Evolutionary conservation across 768 basidiomycete species (phyloP), one percentile per base, ranked within the genome.

Genomic region (Mycena floridula): DNA sequence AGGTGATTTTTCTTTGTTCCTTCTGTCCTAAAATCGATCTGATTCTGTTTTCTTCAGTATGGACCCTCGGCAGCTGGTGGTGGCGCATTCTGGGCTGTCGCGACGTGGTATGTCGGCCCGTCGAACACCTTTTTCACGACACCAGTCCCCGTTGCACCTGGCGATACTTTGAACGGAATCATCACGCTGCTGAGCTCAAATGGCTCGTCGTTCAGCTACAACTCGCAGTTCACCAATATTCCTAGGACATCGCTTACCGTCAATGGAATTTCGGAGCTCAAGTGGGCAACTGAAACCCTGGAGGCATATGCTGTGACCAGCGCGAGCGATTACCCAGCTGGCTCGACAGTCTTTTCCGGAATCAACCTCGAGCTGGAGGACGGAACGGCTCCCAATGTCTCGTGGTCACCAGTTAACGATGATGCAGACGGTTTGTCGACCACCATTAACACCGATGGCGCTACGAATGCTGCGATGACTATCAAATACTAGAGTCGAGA

Each of bases 61-160:
- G 52, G 52, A 1, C 49, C 49, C 8, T 50, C 49, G 1, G 52
- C 47, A 1, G 52, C 52, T 1, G 52, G 52, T 24, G 52, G 52
- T n/a, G 52, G 52, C 2, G 21, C 47, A 0, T 53, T 37, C 42
- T 50, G 52, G 52, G 49, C 49, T 1, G 42, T 50, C 11, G 52
- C 52, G 1, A 39, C 45, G 0, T 53, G 51, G 50, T 47, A 47
- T 30, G 30, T 50, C 32, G 32, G 24, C n/a, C 21, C 23, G 16
- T 16, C 9, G n/a, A n/a, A 8, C 13, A 21, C 39, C 45, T 40
- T 38, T 20, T 37, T 2, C 47, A 48, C 47, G 4, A 36, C 43
- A 2, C 46, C 30, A n/a, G 44, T 45, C 13, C 16, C 38, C 26
- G 22, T 43, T 20, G 21, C 9, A 1, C 25, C 30, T 9, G 52